Evolutionary conservation across 31 red algal species (phyloP).

Genomic region (Asparagopsis taxiformis): DNA sequence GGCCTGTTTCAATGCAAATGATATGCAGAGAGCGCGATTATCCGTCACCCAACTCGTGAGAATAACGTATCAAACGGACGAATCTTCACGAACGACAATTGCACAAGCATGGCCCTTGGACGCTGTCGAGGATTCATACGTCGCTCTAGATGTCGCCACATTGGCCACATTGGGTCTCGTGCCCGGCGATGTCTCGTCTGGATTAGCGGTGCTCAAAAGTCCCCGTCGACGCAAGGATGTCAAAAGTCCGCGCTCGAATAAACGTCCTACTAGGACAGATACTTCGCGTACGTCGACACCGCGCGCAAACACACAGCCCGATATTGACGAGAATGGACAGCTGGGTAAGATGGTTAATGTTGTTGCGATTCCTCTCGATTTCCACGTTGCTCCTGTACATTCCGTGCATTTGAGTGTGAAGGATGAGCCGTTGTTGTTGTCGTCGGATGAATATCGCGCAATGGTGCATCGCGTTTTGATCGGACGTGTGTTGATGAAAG

Average conservation of each 20-base stretch:
- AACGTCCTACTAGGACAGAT: too few species aligned
- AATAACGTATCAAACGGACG: background rate
- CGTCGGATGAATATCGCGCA: background rate
- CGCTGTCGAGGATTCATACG: conserved; percentile 10
- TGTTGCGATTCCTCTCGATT: background rate
- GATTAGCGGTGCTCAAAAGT: background rate
- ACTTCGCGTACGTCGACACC: too few species aligned
- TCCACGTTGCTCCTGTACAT: background rate
- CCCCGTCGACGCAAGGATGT: background rate
- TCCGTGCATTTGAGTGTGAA: background rate
- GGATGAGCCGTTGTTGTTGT: background rate
- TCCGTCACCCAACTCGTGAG: conserved; percentile 1
- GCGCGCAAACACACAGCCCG: too few species aligned
- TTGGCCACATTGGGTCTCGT: conserved; percentile 4
- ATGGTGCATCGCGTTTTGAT: background rate
- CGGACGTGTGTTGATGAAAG: background rate
- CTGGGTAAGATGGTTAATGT: too few species aligned
- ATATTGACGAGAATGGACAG: too few species aligned
- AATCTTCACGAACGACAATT: background rate
- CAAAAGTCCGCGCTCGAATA: background rate
- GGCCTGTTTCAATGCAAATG: background rate
- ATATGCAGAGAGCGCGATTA: background rate
- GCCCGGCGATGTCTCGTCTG: background rate
- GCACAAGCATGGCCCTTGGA: conserved; percentile 29
- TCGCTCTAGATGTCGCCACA: conserved; percentile 30